Conservation (phyloP, 257 asterid genomes). For the Scutellaria baicalensis region DNA sequence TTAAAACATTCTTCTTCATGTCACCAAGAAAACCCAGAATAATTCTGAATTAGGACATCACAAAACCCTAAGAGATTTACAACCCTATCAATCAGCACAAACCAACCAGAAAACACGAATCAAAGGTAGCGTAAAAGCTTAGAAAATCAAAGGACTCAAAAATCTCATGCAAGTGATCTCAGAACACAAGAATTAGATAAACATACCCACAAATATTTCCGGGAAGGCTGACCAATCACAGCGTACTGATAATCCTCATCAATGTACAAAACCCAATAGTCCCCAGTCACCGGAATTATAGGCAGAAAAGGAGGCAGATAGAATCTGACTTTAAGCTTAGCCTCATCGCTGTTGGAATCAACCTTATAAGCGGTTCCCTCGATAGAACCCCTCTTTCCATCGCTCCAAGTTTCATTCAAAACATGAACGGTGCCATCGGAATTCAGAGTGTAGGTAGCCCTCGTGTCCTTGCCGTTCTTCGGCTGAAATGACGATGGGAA, state of each 20-base stretch:
- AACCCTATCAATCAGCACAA: no score
- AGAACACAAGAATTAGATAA: not conserved
- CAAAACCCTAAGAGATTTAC: no score
- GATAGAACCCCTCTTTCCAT: constrained; percentile 59
- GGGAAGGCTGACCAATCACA: constrained; percentile 64
- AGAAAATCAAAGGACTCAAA: not conserved
- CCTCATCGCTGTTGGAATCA: constrained; percentile 64
- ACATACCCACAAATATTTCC: constrained; percentile 78
- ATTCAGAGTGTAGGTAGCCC: constrained; percentile 72
- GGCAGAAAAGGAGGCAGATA: constrained; percentile 65
- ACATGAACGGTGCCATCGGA: constrained; percentile 67
- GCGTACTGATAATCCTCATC: constrained; percentile 48
- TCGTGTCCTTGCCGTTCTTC: constrained; percentile 51
- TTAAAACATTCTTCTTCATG: no score
- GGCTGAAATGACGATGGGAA: constrained; percentile 76
- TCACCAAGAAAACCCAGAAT: no score
- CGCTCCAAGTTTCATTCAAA: constrained; percentile 72
- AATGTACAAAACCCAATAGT: constrained; percentile 53
- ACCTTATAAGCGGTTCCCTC: constrained; percentile 66
- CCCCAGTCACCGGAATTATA: constrained; percentile 46
- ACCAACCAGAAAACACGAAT: no score
- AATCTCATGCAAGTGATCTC: not conserved
- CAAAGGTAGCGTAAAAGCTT: no score
- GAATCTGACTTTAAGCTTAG: constrained; percentile 58
- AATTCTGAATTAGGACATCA: no score